These are phyloP conservation scores for Mycena leptocephala DNA, from an alignment of 768 basidiomycete genomes.

Conservation along the genomic window DNA sequence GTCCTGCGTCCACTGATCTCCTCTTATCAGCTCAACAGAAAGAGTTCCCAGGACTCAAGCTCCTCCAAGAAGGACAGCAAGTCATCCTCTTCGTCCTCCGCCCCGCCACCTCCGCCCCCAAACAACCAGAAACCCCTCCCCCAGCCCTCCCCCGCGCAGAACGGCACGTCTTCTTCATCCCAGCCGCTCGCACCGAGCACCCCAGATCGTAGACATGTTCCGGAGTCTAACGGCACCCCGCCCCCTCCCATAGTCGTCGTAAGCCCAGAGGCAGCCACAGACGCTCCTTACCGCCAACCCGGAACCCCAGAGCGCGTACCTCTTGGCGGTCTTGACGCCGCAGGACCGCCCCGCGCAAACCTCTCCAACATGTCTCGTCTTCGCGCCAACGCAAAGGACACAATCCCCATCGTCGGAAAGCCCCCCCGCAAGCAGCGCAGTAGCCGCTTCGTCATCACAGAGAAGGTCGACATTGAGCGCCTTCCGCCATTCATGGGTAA, in stretches of 20 bases:
- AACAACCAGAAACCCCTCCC: constrained; percentile 80
- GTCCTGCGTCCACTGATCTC: constrained; percentile 41
- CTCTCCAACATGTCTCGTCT: constrained; percentile 76
- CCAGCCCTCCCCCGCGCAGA: constrained; percentile 61
- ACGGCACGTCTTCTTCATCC: constrained; percentile 59
- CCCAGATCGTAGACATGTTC: constrained; percentile 75
- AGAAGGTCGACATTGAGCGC: constrained; percentile 96
- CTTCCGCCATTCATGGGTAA: constrained; percentile 91
- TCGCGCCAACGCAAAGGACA: constrained; percentile 92
- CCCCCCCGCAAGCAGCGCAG: constrained; percentile 98
- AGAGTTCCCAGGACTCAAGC: constrained; percentile 72
- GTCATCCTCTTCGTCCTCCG: constrained; percentile 55
- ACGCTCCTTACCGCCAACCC: constrained; percentile 61
- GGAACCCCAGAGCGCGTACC: constrained; percentile 67
- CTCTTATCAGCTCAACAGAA: constrained; percentile 71
- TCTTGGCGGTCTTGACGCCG: constrained; percentile 61
- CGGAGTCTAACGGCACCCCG: constrained; percentile 59
- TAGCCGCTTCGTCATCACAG: constrained; percentile 95
- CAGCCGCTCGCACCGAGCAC: constrained; percentile 49
- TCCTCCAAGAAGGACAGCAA: constrained; percentile 83
- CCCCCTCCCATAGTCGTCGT: constrained; percentile 92
- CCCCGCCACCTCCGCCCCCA: constrained; percentile 74
- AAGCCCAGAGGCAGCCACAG: constrained; percentile 76
- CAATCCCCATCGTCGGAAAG: constrained; percentile 96
- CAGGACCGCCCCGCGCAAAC: constrained; percentile 74